Evolutionary conservation across 495 filamentous ascomycete species (phyloP).

Genomic region (Tuber magnatum): DNA sequence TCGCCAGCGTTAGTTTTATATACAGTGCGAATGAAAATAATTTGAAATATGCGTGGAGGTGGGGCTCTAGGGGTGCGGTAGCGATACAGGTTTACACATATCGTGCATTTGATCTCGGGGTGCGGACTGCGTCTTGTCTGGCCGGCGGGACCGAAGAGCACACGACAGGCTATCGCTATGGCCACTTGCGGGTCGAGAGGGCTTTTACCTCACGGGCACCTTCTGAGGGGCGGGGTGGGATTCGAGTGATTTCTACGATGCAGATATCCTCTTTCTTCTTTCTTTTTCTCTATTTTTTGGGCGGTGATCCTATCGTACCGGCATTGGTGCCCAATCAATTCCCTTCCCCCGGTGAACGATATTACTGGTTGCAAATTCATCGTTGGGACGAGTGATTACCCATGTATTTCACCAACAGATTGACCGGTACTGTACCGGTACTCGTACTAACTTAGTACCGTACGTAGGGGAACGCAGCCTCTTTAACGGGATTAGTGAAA

Average conservation of each 20-base stretch:
- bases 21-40: not conserved
- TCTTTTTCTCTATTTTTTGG: not conserved
- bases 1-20: not conserved
- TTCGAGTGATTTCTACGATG: not conserved
- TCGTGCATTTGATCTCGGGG: constrained; percentile 1
- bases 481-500: not conserved
- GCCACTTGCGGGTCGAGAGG: not conserved
- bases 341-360: not conserved
- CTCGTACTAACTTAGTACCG: no score
- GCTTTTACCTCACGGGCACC: not conserved
- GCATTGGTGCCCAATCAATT: not conserved
- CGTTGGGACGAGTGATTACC: not conserved
- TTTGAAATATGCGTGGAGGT: not conserved
- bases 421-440: no score
- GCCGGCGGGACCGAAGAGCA: not conserved
- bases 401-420: not conserved
- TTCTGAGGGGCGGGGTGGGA: not conserved
- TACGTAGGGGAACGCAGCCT: not conserved
- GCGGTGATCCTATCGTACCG: not conserved
- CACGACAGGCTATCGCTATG: not conserved
- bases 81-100: not conserved
- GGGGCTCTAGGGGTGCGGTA: not conserved
- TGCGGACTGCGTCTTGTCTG: not conserved
- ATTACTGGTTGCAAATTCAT: not conserved
- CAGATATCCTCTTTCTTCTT: constrained; percentile 1